Base-by-base conservation (phyloP, 306 rosid species). In the Quercus gilva region DNA sequence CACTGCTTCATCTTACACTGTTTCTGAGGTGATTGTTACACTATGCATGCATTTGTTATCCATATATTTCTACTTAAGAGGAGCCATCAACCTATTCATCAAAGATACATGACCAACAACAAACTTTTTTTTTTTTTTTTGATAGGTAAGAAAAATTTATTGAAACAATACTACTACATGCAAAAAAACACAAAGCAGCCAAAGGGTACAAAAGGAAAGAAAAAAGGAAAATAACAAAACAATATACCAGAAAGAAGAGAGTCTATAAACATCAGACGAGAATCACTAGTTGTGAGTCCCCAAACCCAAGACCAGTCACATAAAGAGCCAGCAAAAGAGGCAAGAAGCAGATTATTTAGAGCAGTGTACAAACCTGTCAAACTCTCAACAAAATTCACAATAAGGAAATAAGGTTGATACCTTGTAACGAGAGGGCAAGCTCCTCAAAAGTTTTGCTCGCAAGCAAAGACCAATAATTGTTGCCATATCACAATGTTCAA, bases 401-500 rank as follows among this genome's bases (percentile, higher is more conserved):
- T 73, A 53, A 60, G 29, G 60, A 57, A 58, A 56, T 12, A 3
- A 7, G 68, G 29, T 28, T 19, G 23, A 25, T 86, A 96, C 98
- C 98, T 96, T 96, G 85, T 85, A 96, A 45, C 93, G 93, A 8
- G 87, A 82, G 80, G 98, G 99, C 74, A 96, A 76, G 87, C 94
- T 91, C 86, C 96, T 93, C 86, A 88, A 71, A 78, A 93, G 99
- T 82, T 96, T 93, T 64, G 91, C 99, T 19, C 96, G 87, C 57
- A 96, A 55, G 89, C 99, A 96, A 56, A 96, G 90, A 77, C 99
- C 99, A 78, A 96, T 96, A 76, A 96, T 77, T 2, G 98, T 88
- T 17, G 97, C 99, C 99, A 96, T 96, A 74, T 96, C 93, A 78
- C 99, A 96, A 85, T 96, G 99, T 87, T 91, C 92, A 74, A 96